Percentiles rank a stretch among this genome's conserved stretches.
phyloP scores from a whole-genome alignment of 2,329 filamentous ascomycete genomes.

The Alternaria tenuissima region DNA sequence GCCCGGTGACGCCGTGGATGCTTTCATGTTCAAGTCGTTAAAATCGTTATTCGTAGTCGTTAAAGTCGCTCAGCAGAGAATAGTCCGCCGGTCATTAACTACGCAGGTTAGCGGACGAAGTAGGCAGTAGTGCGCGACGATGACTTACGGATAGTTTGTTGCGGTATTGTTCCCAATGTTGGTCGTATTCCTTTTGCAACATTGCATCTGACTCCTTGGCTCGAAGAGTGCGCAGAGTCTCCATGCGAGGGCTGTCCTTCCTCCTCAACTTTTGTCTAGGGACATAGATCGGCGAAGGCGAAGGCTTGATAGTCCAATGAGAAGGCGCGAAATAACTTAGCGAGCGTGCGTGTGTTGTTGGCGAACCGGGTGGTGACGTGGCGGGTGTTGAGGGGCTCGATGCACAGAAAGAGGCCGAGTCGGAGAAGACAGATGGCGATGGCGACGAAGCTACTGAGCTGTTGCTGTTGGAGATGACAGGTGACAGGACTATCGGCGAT shows the following conservation, averaged over 20 bases:
- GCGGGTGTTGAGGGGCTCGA: conserved; percentile 25
- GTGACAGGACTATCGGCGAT: conserved; percentile 22
- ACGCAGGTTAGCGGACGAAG: not conserved
- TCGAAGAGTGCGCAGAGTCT: conserved; percentile 43
- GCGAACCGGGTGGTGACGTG: conserved; percentile 28
- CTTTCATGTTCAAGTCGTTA: conserved; percentile 9
- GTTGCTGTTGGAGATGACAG: conserved; percentile 14
- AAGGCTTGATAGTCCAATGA: conserved; percentile 17
- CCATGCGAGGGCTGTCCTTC: conserved; percentile 35
- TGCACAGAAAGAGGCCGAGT: conserved; percentile 20
- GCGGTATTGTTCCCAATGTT: conserved; percentile 14
- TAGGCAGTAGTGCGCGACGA: not conserved
- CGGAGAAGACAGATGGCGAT: conserved; percentile 26
- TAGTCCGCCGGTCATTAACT: conserved; percentile 10
- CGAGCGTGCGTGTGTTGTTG: conserved; percentile 16
- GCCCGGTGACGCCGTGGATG: conserved; percentile 12
- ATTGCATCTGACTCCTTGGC: conserved; percentile 47
- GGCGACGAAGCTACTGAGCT: conserved; percentile 20
- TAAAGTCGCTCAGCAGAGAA: conserved; percentile 9
- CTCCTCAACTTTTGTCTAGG: conserved; percentile 25
- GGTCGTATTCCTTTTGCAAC: conserved; percentile 42
- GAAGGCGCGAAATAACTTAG: conserved; percentile 20
- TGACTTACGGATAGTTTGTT: conserved; percentile 8
- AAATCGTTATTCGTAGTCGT: conserved; percentile 14
- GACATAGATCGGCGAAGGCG: conserved; percentile 18